Evolutionary conservation across 2,329 filamentous ascomycete genomes (phyloP).

Genomic region (Zelopaecilomyces penicillatus): DNA sequence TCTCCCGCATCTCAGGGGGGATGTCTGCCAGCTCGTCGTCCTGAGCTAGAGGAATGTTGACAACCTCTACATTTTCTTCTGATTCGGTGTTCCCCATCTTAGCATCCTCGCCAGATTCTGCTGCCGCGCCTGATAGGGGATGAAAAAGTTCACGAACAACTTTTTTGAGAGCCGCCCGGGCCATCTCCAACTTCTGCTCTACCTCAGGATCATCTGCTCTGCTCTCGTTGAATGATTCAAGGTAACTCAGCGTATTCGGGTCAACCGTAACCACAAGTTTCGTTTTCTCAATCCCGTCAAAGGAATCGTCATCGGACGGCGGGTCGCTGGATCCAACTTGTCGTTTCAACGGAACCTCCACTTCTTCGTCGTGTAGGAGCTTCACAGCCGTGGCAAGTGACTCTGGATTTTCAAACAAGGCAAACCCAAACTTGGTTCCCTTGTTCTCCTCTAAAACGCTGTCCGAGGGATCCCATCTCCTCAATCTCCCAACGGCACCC

Average conservation of each 20-base stretch:
- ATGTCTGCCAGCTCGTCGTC: constrained; percentile 96
- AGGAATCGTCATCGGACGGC: constrained; percentile 34
- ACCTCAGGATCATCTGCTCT: constrained; percentile 54
- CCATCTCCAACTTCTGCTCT: constrained; percentile 61
- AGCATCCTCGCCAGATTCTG: constrained; percentile 59
- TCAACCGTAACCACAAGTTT: constrained; percentile 70
- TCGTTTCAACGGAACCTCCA: constrained; percentile 74
- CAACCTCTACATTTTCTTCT: constrained; percentile 67
- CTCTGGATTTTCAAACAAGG: constrained; percentile 87
- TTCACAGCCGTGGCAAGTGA: constrained; percentile 79
- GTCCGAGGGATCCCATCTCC: constrained; percentile 74
- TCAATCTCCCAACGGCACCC: constrained; percentile 65
- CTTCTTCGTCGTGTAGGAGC: constrained; percentile 70
- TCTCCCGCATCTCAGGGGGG: constrained; percentile 90
- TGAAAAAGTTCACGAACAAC: constrained; percentile 66
- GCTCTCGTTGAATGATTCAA: constrained; percentile 69
- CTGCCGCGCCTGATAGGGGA: constrained; percentile 39
- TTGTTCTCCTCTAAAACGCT: constrained; percentile 58
- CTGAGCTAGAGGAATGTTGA: constrained; percentile 77
- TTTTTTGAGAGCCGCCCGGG: constrained; percentile 57
- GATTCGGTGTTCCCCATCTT: constrained; percentile 58
- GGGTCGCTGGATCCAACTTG: constrained; percentile 46
- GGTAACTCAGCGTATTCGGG: constrained; percentile 70
- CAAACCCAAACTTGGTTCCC: constrained; percentile 84
- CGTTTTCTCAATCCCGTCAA: constrained; percentile 56